Base-by-base conservation (phyloP, 768 basidiomycete species). In the Pleurotus tuber-regium region DNA sequence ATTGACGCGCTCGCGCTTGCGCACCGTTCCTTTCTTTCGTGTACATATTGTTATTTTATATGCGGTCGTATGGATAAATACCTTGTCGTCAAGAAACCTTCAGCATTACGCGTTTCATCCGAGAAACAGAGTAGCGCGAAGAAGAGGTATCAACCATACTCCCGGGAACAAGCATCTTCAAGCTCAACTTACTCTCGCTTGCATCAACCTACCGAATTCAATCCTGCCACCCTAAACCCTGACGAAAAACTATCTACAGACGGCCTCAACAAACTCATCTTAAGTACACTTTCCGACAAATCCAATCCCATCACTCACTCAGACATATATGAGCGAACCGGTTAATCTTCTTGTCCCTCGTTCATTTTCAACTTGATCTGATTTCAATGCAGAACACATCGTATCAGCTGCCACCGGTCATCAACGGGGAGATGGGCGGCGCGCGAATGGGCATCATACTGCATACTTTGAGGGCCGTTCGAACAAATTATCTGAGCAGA, bases 301-400 rank as follows among this genome's bases (percentile, higher is more conserved):
- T 77, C 78, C 8, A 92, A 92, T 63, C 91, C 91, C 1, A 89
- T 92, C 44, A 90, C 89, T 1, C 84, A 88, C 58, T 84, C 84
- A 1, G 78, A 86, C 61, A 77, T 82, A 53, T 70, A 69, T 46
- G 70, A 82, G 35, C 79, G 84, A 53, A 73, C 84, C 62, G 85
- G 88, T 84, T 41, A 40, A 31, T 38, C 48, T 26, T 28, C 36
- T 30, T 43, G 35, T 40, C 12, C 16, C 44, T n/a, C 10, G 28
- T 40, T 18, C 23, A 23, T 42, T 42, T 51, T 43, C 24, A 44
- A 33, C 38, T 11, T 40, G 14, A 30, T 50, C 4, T 30, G 42
- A 25, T 14, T 11, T 53, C 36, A 19, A 16, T 29, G 1, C 35
- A 88, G 84, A 84, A 53, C 72, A 75, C 54, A 74, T 86, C 14